Base-by-base conservation (phyloP, 1,284 basidiomycete species). In the Cryptococcus hybrid region DNA sequence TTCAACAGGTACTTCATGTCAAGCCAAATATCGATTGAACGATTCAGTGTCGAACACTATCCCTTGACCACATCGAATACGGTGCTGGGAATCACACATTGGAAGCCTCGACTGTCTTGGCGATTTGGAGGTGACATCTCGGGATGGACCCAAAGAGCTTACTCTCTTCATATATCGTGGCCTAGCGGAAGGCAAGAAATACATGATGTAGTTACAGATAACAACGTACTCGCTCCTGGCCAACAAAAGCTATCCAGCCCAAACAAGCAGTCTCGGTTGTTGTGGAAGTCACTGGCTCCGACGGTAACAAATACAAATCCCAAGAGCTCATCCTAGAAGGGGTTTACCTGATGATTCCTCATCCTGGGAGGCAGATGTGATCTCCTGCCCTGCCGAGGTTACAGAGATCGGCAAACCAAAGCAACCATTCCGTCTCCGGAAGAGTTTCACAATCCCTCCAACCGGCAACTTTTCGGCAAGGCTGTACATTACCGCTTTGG, bases 401-500 rank as follows among this genome's bases (percentile, higher is more conserved):
- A 39, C 37, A 15, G 64, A 65, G 11, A 40, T 12, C 2, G 24
- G 24, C 24, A 24, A 24, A 24, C 58, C 70, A 4, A 71, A 73
- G 47, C 58, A 58, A 5, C 73, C 73, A 0, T 67, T 67, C 54
- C 55, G 57, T 34, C 36, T 70, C 34, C 36, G 52, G 37, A 61
- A 56, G 46, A 52, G 44, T 1, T 68, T 72, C 55, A 39, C 46
- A 13, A 8, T 64, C 34, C 37, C 51, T 12, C 3, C 50, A 2
- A 24, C 24, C 24, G 24, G 24, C 24, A 24, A 24, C 24, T 24
- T 24, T 24, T 12, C 18, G 6, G 68, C 63, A 5, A 47, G 75
- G 8, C 47, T 77, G 0, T 76, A 77, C 60, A 59, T 62, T 7
- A 75, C 75, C 2, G 74, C 75, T 3, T 58, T 58, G n/a, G 75